A percentile compares a stretch with the other conserved stretches of the same genome.
Conservation (phyloP, 345 rosid genomes). For the Hirschfeldia incana region DNA sequence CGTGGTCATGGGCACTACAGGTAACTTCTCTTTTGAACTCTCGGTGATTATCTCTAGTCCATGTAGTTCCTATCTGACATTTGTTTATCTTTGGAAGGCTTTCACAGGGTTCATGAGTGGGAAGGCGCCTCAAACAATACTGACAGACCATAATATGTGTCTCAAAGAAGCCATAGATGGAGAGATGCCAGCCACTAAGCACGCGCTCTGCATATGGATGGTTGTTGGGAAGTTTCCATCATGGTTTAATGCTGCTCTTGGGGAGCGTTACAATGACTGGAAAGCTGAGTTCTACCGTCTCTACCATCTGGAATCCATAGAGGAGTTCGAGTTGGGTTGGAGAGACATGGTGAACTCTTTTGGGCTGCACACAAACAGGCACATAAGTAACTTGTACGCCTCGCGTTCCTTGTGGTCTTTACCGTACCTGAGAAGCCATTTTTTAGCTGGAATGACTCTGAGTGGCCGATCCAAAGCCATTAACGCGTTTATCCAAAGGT, state of each 20-base stretch:
- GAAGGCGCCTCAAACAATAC: constrained; percentile 85
- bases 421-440: constrained; percentile 84
- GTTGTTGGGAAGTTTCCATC: constrained; percentile 91
- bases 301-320: constrained; percentile 75
- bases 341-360: constrained; percentile 81
- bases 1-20: constrained; percentile 94
- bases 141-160: constrained; percentile 89
- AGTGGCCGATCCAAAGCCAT: constrained; percentile 79
- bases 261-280: constrained; percentile 94
- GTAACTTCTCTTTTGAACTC: constrained; percentile 41
- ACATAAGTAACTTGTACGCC: constrained; percentile 65
- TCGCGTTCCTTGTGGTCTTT: constrained; percentile 79
- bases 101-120: constrained; percentile 86
- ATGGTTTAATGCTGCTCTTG: constrained; percentile 91
- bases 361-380: constrained; percentile 88
- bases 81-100: constrained; percentile 49
- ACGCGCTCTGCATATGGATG: constrained; percentile 98
- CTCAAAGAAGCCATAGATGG: constrained; percentile 89
- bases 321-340: constrained; percentile 92
- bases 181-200: constrained; percentile 85
- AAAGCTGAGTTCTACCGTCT: constrained; percentile 85
- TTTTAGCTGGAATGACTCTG: constrained; percentile 82
- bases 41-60: not conserved
- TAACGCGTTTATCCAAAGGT: constrained; percentile 90
- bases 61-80: constrained; percentile 5